Conservation (phyloP, 306 rosid genomes). For the Quercus bicolor region DNA sequence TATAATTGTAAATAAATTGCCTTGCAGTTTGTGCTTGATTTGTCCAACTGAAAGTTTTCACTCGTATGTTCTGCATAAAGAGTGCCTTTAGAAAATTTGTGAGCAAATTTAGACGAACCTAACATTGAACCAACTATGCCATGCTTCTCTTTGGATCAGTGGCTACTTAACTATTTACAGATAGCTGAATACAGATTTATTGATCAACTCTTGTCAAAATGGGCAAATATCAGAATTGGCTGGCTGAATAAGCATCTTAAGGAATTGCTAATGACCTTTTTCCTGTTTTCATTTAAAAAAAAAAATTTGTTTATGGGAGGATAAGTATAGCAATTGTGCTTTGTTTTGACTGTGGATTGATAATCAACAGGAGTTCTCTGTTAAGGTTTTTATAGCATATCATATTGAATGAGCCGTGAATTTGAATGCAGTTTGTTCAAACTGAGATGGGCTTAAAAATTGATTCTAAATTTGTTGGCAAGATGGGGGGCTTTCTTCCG, state of each 20-base stretch:
- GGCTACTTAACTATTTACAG: not conserved
- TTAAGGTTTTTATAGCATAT: slow-evolving; percentile 10
- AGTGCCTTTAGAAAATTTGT: not conserved
- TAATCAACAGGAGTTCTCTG: slow-evolving; percentile 6
- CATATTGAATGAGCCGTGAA: not conserved
- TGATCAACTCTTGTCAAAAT: not conserved
- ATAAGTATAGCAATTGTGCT: not conserved
- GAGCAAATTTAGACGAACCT: not conserved
- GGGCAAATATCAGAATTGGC: not conserved
- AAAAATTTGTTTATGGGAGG: not conserved
- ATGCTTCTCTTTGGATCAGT: not conserved
- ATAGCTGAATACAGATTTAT: not conserved
- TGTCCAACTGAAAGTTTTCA: not conserved
- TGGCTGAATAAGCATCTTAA: not conserved
- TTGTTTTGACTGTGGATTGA: not conserved
- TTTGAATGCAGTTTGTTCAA: slow-evolving; percentile 70
- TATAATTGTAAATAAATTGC: not conserved
- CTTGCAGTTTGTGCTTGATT: not conserved
- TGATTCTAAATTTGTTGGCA: slow-evolving; percentile 23
- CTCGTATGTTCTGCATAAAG: not conserved
- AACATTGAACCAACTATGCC: not conserved
- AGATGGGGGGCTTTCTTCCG: slow-evolving; percentile 69
- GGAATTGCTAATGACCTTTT: not conserved
- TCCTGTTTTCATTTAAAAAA: not conserved
- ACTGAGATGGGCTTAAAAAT: slow-evolving; percentile 53